phyloP scores from a whole-genome alignment of 75 land plant species.

The Ceratopteris richardii region DNA sequence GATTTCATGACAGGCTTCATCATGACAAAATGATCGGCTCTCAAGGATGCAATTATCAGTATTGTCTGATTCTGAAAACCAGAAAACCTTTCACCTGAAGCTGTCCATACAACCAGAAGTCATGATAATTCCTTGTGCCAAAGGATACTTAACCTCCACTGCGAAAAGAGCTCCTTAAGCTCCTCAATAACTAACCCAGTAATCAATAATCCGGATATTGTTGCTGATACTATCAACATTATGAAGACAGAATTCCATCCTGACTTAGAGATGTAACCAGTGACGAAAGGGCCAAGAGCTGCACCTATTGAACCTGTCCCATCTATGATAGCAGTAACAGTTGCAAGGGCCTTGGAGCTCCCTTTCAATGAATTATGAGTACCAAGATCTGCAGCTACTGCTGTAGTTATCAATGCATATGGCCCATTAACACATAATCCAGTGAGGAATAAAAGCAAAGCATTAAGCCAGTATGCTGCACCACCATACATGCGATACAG shows the following conservation, averaged over 20 bases:
- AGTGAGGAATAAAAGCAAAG: conserved; percentile 54
- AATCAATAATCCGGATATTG: conserved; percentile 51
- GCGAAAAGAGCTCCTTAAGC: neutral
- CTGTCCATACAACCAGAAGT: no score
- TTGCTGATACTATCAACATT: conserved; percentile 49
- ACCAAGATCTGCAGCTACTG: conserved; percentile 86
- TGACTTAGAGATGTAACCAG: conserved; percentile 51
- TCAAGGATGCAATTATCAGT: no score
- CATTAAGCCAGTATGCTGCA: conserved; percentile 37
- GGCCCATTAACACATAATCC: conserved; percentile 82
- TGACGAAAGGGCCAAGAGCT: conserved; percentile 71
- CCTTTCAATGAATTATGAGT: conserved; percentile 75
- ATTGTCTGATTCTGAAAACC: no score
- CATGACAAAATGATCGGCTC: no score
- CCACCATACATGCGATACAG: conserved; percentile 53
- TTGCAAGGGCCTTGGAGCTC: conserved; percentile 65
- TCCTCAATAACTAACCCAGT: conserved; percentile 39
- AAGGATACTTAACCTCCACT: no score
- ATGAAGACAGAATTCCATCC: conserved; percentile 73
- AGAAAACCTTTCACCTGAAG: no score
- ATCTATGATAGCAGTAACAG: conserved; percentile 87
- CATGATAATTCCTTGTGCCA: no score
- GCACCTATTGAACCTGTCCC: conserved; percentile 92
- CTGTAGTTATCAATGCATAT: conserved; percentile 86
- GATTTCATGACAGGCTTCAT: no score